Base-by-base conservation (phyloP, 495 filamentous ascomycete species). In the Acidiella bohemica region DNA sequence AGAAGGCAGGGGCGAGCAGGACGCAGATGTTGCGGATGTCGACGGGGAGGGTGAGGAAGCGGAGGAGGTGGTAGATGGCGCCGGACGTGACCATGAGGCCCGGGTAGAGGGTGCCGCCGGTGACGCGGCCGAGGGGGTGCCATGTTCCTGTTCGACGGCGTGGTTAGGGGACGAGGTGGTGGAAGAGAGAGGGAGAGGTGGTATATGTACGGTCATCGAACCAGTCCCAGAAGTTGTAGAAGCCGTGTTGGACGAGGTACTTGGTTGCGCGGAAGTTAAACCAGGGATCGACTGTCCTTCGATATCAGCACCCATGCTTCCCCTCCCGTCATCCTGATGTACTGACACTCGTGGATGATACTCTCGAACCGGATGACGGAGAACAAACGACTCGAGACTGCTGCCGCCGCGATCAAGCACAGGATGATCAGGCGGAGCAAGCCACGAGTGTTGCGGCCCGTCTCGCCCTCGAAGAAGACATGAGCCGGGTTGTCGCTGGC, bases 191-290 rank as follows among this genome's bases (percentile, higher is more conserved):
- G 20, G 12, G 7, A 14, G 30, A 17, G 16, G 41, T 14, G 19
- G 11, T 47, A 7, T n/a, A 62, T 76, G 33, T 71, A 82, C 90
- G 79, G 70, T 99, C 92, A 66, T 99, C 92, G 57, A 99, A 99
- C 92, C 92, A 99, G 64, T 99, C 88, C 92, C 92, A 99, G 59
- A 99, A 99, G 59, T 80, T 84, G 61, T 94, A 92, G 65, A 99
- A 96, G 43, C 92, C 92, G 72, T 99, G 71, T 53, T 90, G 72
- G 39, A 96, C 80, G 34, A 99, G 73, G 53, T 99, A 95, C 65
- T 95, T 95, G 34, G 92, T 96, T 47, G 92, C 92, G 54, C 92
- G 72, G 64, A 99, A 99, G 64, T 99, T 99, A 65, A 99, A 99
- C 92, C 92, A 99, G n/a, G 92, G 92, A 63, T 99, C 90, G 65